Conservation (phyloP, 2,329 filamentous ascomycete genomes). For the Tothia fuscella region DNA sequence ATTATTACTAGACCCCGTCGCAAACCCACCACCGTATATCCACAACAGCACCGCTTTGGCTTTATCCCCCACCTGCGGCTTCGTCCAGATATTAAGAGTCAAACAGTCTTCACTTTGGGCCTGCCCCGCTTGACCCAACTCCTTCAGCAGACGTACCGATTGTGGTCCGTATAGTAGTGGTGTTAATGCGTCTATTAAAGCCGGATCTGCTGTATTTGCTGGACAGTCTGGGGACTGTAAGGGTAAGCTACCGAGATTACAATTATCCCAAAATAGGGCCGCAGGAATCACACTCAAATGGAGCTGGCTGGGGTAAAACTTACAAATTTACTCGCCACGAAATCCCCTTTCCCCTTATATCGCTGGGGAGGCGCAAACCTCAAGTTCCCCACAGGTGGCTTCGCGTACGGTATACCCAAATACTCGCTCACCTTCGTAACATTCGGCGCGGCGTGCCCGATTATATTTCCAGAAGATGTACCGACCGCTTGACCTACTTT, state of each 20-base stretch:
- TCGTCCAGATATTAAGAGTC: conserved; percentile 9
- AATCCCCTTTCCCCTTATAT: conserved; percentile 18
- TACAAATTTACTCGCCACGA: conserved; percentile 7
- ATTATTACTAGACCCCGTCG: neutral
- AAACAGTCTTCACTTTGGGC: conserved; percentile 11
- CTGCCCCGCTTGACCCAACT: no score
- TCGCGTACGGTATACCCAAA: conserved; percentile 25
- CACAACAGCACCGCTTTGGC: conserved; percentile 6
- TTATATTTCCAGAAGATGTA: conserved; percentile 22
- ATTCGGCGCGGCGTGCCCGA: conserved; percentile 20
- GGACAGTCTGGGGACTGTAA: no score
- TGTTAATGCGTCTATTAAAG: no score
- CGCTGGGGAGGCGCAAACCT: conserved; percentile 22
- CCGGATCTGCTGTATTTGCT: no score
- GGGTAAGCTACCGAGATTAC: no score
- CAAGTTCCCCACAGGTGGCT: conserved; percentile 22
- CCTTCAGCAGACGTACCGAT: no score
- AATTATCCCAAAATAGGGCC: no score
- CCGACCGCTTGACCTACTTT: conserved; percentile 17
- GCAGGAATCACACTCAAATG: no score
- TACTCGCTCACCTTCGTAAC: conserved; percentile 21
- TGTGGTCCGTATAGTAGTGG: no score
- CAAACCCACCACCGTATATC: conserved; percentile 9
- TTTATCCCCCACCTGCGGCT: conserved; percentile 8
- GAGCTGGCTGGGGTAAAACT: neutral